Base-by-base conservation (phyloP, 331 rosid species). In the Rosa hybrid region DNA sequence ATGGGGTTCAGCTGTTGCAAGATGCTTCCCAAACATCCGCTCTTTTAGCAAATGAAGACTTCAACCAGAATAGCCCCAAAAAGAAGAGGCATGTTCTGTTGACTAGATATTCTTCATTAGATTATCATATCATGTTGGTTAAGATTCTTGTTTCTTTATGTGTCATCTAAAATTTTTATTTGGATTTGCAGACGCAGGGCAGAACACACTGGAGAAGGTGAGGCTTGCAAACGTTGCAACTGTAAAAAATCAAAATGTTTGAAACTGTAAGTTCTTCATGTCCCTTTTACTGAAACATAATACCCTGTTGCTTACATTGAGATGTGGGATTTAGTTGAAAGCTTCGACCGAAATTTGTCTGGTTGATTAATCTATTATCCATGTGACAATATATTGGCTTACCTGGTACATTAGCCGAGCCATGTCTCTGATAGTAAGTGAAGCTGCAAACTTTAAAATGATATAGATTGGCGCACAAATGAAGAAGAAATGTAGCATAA, bases 191-290 rank as follows among this genome's bases (percentile, higher is more conserved):
- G 99, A 90, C 97, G 92, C 57, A 90, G 79, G 83, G 60, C 80
- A 59, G 97, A 94, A 76, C 85, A 72, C 72, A 80, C 85, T 53
- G 89, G 87, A 75, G 94, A 90, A 81, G 74, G 74, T 16, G 98
- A 89, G 81, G 76, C 92, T 41, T 95, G 98, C 85, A 91, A 89
- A 84, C 92, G 96, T 12, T 95, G 98, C 75, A 91, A 88, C 81
- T 95, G 98, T 82, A 92, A 87, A 89, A 95, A 92, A 79, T 95
- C 98, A 1, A 91, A 90, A 87, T 95, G 98, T 83, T 85, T 95
- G 90, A 92, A 95, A 88, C 98, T 90, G 98, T 95, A 88, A 84
- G 93, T 87, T 80, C 44, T 63, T 53, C 69, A 71, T 57, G 14
- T 71, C 77, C 17, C 68, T n/a, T 86, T 48, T 65, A 78, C 21